Base-by-base conservation (phyloP, 345 rosid species). In the Cardiospermum halicacabum region DNA sequence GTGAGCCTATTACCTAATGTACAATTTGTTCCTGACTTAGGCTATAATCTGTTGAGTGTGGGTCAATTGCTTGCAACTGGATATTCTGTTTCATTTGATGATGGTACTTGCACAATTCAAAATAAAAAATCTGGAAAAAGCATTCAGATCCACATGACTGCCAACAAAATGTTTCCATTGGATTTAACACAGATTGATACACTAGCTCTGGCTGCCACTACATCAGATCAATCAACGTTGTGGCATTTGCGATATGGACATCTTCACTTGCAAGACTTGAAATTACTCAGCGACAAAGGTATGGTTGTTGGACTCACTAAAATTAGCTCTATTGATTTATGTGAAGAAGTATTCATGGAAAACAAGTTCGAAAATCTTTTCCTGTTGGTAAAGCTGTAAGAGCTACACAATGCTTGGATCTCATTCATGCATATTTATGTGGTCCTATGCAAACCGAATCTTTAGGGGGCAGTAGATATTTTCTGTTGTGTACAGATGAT, bases 181-280 rank as follows among this genome's bases (percentile, higher is more conserved):
- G 0, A 58, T 5, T 43, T 58, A 24, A 24, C 63, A 58, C 32
- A 34, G n/a, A 48, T 58, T 7, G 12, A 51, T 5, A 39, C 7
- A 5, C 45, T 5, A 7, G 45, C 45, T 39, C 45, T 39, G 7
- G 12, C 12, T 7, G 30, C 3, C 18, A 16, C 0, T 34, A 18
- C 4, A 13, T 12, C 18, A 19, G 37, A 34, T 10, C 16, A 62
- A 3, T 62, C 56, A 12, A 30, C 15, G 27, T 26, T 62, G 9
- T 62, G 66, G 56, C 56, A 62, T 27, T 32, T 36, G 47, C 26
- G 25, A 24, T 58, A 58, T 58, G 27, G 27, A 15, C 48, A 58
- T 58, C 62, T 58, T 8, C 32, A 58, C 19, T 30, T 58, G 13
- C 32, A 58, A 18, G 48, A 47, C 36, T 2, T 58, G 62, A 1